Base-by-base conservation (phyloP, 192 early-diverging fungal species). In the Endogone sp. region DNA sequence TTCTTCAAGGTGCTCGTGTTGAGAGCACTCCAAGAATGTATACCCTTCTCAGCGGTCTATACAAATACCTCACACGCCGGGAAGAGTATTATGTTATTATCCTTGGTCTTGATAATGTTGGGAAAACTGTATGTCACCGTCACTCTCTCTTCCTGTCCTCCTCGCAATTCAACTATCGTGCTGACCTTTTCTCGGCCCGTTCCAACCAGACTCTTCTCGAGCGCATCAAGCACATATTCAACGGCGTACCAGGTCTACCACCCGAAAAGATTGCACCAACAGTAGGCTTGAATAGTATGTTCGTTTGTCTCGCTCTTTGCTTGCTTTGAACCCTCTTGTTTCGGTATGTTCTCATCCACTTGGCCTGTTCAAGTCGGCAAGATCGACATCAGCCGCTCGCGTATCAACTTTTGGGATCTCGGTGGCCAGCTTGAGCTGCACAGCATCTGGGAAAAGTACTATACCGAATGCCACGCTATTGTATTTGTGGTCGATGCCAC, bases 61-160 rank as follows among this genome's bases (percentile, higher is more conserved):
- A 99, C 79, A 84, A 88, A 71, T 91, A 96, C 72, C 83, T 91
- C 65, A 96, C 93, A 49, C 82, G 89, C 61, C 93, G 88, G 68
- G 95, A 98, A 75, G 93, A 97, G 69, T 99, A 89, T 82, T 94
- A 90, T 64, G 87, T 98, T n/a, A 85, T 99, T n/a, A 92, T 99
- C 62, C 79, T 99, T 30, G 97, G 97, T 29, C 88, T 98, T 24
- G 97, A 99, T 73, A 94, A 95, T 77, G 93, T 95, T n/a, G 97
- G 97, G 57, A 99, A 99, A 77, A 98, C 96, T 55, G 92, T 91
- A 83, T 69, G 76, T 75, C 28, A 49, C 28, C 9, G 20, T 32
- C 20, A 13, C 37, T 8, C 37, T 8, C 13, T 13, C 13, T 13
- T 44, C 13, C 37, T 8, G 4, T 44, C 37, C 37, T 13, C 4